Base-by-base conservation (phyloP, 2,329 filamentous ascomycete genomes). In the Pseudocercospora eumusae region DNA sequence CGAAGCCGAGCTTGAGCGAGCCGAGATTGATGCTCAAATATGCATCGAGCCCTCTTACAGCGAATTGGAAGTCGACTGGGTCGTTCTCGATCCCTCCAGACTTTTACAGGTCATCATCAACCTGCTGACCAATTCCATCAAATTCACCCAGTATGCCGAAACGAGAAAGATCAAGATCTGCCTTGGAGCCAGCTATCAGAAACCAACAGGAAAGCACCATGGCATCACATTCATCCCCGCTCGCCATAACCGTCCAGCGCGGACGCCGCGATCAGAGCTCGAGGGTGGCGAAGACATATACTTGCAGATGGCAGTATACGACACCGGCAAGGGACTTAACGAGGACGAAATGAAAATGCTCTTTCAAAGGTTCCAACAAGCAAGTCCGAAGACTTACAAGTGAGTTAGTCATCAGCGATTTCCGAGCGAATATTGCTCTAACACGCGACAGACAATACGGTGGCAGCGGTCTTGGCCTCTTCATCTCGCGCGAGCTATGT, bases 61-160 rank as follows among this genome's bases (percentile, higher is more conserved):
- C 3, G 63, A 73, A 4, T 65, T 80, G 6, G 66, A 66, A 3
- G 70, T 80, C 10, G 74, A 78, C 20, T 73, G 76, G 62, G 69
- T 80, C 2, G 71, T 76, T 20, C 66, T 81, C 0, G 79, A 81
- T 61, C 76, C 78, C 0, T 77, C 74, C 33, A 72, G 79, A 21
- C 68, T 81, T 9, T 75, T 79, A 0, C 79, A 81, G 49, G 76
- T 81, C 3, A 71, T 78, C 31, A 75, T 76, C 60, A 75, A 75
- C 50, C 70, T 81, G 1, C 72, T 80, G n/a, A 80, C 78, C 8
- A 80, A 80, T 54, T 75, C 77, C 0, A 79, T 81, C 70, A 81
- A 81, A 58, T 81, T 81, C 64, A 79, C 79, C 0, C 76, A 78
- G 42, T 68, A 74, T 21, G 71, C 73, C 1, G 55, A 70, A 1